Conservation (phyloP, 306 rosid species). For the Hippophae rhamnoides region DNA sequence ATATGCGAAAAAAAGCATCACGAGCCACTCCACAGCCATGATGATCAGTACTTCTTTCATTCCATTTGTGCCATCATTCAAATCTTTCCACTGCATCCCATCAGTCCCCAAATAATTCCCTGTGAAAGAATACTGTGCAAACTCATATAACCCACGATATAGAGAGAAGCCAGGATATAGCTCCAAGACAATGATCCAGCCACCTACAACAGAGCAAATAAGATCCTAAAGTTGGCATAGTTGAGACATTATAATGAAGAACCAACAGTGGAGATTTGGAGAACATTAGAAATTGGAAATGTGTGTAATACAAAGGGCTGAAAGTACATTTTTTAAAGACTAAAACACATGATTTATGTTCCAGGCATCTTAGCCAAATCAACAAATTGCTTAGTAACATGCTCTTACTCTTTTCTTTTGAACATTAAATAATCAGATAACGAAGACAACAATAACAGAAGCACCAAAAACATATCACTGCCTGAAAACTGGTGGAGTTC, state of each 20-base stretch:
- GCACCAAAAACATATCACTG: no score
- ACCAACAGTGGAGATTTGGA: neutral
- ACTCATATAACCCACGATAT: slow-evolving; percentile 72
- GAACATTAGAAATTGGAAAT: neutral
- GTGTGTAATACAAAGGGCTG: neutral
- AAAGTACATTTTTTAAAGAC: neutral
- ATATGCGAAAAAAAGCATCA: slow-evolving; percentile 49
- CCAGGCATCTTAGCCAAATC: neutral
- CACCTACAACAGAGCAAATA: slow-evolving; percentile 25
- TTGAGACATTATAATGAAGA: neutral
- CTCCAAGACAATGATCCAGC: slow-evolving; percentile 62
- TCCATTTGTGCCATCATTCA: slow-evolving; percentile 52
- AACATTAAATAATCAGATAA: no score
- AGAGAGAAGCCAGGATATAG: slow-evolving; percentile 72
- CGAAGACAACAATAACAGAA: no score
- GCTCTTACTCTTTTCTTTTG: no score
- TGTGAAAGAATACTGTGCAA: slow-evolving; percentile 41
- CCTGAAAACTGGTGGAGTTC: no score
- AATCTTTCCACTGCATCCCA: slow-evolving; percentile 75
- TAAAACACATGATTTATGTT: neutral
- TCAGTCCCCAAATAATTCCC: slow-evolving; percentile 42
- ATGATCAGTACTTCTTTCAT: slow-evolving; percentile 58
- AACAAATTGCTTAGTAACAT: neutral
- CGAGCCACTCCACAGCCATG: slow-evolving; percentile 62
- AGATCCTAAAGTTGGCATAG: neutral